Percentiles rank a stretch among this genome's conserved stretches.
These are phyloP conservation scores for Polymyxa betae DNA, from an alignment of 208 protist species.

Conservation along the genomic window DNA sequence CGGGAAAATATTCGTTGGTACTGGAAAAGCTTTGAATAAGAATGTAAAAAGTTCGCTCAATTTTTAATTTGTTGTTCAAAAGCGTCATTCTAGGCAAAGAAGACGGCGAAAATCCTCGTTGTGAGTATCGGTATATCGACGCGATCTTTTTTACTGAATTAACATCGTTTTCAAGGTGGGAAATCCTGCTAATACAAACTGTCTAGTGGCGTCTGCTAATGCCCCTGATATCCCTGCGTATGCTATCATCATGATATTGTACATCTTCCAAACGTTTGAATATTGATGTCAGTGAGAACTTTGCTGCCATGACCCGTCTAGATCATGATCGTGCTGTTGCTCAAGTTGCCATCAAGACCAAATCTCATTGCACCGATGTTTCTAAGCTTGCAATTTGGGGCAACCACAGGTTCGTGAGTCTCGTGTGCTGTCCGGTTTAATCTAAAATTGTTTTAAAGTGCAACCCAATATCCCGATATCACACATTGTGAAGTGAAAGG, in stretches of 20 bases:
- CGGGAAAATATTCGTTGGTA: conserved; percentile 87
- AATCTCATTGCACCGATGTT: conserved; percentile 71
- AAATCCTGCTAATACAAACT: conserved; percentile 97
- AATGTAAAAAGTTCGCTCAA: conserved; percentile 67
- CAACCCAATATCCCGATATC: conserved; percentile 84
- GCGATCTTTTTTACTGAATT: not conserved
- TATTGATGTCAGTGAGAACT: conserved; percentile 75
- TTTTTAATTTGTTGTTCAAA: not conserved
- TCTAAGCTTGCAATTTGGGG: conserved; percentile 91
- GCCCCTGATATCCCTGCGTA: conserved; percentile 71
- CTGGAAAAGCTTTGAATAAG: conserved; percentile 84
- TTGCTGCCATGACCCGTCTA: conserved; percentile 90
- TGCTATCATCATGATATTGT: not conserved
- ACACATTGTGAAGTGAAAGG: conserved; percentile 77
- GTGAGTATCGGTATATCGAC: not conserved
- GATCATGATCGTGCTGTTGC: conserved; percentile 91
- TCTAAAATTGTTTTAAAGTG: not conserved
- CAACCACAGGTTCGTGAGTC: conserved; percentile 81
- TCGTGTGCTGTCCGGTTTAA: not conserved
- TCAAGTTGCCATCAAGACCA: conserved; percentile 79
- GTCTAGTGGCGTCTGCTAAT: conserved; percentile 79
- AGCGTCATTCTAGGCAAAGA: conserved; percentile 63
- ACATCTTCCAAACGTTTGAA: not conserved
- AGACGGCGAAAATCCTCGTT: conserved; percentile 78
- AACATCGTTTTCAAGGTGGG: conserved; percentile 85